Evolutionary conservation across 768 basidiomycete genomes (phyloP), one percentile per base, ranked within the genome.

Genomic region (Agrocybe pediades): DNA sequence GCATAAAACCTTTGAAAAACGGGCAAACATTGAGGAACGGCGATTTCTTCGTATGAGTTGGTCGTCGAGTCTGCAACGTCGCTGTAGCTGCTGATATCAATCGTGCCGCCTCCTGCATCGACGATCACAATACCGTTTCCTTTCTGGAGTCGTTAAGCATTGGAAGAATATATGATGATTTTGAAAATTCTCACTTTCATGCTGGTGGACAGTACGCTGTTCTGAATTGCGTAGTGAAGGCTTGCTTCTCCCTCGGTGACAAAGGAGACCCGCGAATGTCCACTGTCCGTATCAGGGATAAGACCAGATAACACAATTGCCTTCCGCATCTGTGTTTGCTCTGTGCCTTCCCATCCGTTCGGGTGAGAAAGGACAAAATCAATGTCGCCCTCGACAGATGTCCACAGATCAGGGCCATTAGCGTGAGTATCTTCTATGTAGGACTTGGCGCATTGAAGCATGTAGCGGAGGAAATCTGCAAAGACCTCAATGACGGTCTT

Each of bases 211-310:
- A 72, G 69, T 6, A 80, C 55, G 0, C 78, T 73, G 29, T 62
- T 68, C 27, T 65, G 51, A 20, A 85, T 67, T 30, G 83, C 84
- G 57, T 73, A 84, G 56, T 86, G 79, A 19, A 85, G 63, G 57
- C 78, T 81, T 0, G 85, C 85, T 62, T 87, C 85, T 0, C 85
- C 85, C 56, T 86, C 84, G 0, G 83, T 85, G 19, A 86, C 75
- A 33, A 86, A 79, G 9, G 76, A 76, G 2, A 86, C 56, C 0
- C 81, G 77, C 0, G 69, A 64, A 25, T 73, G 76, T 0, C 74
- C 78, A 11, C 62, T 69, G 2, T 61, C 49, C 0, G 66, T 71
- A 47, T 76, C 65, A 0, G 77, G 68, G 6, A 86, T 65, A 16
- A 87, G 71, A 9, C 81, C 77, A 0, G 80, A 84, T 15, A 64